phyloP scores from a whole-genome alignment of 768 basidiomycete genomes.

The Amanita fuliginea region DNA sequence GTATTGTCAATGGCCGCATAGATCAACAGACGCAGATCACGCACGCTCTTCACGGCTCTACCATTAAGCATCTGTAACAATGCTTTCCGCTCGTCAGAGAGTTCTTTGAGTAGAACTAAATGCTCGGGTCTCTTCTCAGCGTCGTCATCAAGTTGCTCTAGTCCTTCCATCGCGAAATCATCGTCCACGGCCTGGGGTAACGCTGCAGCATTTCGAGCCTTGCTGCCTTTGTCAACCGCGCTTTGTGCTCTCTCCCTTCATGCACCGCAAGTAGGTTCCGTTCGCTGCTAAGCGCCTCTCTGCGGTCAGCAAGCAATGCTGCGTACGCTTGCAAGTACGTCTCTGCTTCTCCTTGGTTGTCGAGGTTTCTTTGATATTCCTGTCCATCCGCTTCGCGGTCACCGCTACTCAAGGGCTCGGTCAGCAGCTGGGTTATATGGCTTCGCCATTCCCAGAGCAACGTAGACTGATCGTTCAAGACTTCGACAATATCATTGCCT shows the following conservation, averaged over 20 bases:
- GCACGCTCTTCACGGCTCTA: conserved; percentile 58
- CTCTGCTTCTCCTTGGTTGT: conserved; percentile 80
- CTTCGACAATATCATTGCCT: conserved; percentile 52
- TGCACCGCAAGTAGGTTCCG: conserved; percentile 67
- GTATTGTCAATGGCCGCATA: neutral
- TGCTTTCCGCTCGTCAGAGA: conserved; percentile 43
- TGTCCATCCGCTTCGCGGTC: conserved; percentile 64
- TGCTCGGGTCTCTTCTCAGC: conserved; percentile 56
- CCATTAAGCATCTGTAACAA: conserved; percentile 33
- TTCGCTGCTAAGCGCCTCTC: conserved; percentile 69
- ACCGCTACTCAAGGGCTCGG: conserved; percentile 39
- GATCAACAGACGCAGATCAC: conserved; percentile 18
- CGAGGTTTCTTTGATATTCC: conserved; percentile 73
- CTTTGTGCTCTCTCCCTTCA: conserved; percentile 53
- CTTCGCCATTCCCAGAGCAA: conserved; percentile 74
- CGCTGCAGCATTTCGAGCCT: conserved; percentile 27
- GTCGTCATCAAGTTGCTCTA: conserved; percentile 21
- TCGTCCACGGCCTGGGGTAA: conserved; percentile 4
- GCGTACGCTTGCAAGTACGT: conserved; percentile 65
- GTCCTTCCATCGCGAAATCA: conserved; percentile 13
- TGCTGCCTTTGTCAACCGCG: conserved; percentile 60
- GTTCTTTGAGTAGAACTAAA: conserved; percentile 40
- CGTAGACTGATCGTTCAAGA: conserved; percentile 62
- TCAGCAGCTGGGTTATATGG: conserved; percentile 50
- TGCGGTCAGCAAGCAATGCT: conserved; percentile 66